Evolutionary conservation across 225 moss, liverwort and hornwort genomes (phyloP).

Genomic region (Antitrichia curtipendula): DNA sequence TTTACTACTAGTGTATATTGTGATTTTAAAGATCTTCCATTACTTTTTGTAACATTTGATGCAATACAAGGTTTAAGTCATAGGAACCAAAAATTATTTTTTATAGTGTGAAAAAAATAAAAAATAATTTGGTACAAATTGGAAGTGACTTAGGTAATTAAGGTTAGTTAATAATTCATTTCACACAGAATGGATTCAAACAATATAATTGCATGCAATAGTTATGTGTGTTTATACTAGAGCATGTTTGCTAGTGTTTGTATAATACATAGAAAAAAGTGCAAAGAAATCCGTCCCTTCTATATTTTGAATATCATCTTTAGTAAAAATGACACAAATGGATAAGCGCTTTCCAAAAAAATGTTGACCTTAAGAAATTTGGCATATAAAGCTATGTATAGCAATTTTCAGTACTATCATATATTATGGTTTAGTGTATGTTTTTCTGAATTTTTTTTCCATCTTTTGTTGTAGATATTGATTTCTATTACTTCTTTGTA

Average conservation of each 20-base stretch:
- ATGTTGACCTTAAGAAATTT: neutral
- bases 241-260: fast-evolving
- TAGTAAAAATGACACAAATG: fast-evolving
- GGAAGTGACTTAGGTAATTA: fast-evolving
- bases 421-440: neutral
- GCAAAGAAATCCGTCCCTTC: fast-evolving
- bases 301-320: neutral
- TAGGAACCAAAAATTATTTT: neutral
- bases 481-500: neutral
- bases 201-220: neutral
- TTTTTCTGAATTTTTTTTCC: neutral
- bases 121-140: neutral
- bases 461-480: too few relatives aligned
- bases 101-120: neutral
- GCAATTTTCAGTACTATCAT: neutral
- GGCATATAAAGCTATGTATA: too few relatives aligned
- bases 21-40: neutral
- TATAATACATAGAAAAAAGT: neutral
- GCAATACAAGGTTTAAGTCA: neutral
- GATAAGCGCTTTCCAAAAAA: neutral
- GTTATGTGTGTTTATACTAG: neutral
- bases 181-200: neutral
- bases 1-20: neutral
- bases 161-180: neutral
- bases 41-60: neutral